These are phyloP conservation scores for Neocallimastix lanati DNA, from an alignment of 192 early-diverging fungal species.

Conservation along the genomic window DNA sequence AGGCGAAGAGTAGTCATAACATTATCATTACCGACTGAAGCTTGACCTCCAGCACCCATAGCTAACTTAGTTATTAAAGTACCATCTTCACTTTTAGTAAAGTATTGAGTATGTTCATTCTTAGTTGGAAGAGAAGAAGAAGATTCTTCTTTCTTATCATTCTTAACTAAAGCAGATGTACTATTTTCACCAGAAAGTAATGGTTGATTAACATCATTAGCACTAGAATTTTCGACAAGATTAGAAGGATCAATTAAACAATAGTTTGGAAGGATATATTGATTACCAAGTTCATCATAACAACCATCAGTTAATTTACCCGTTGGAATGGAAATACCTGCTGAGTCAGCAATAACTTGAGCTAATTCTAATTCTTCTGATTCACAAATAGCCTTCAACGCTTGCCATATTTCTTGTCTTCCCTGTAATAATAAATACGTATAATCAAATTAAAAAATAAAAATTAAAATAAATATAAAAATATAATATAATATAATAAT, in stretches of 20 bases:
- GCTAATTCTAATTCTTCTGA: slow-evolving; percentile 26
- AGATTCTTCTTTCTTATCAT: background rate
- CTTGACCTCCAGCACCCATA: background rate
- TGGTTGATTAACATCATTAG: background rate
- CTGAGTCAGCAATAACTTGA: slow-evolving; percentile 44
- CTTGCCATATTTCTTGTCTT: slow-evolving; percentile 57
- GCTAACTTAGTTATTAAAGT: background rate
- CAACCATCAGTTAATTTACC: slow-evolving; percentile 53
- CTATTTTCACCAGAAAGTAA: background rate
- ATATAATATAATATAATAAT: too few species aligned
- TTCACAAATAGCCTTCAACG: slow-evolving; percentile 37
- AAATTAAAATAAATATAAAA: background rate
- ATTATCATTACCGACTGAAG: background rate
- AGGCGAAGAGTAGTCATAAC: background rate
- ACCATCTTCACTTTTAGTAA: background rate
- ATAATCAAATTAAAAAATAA: background rate
- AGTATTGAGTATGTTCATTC: background rate
- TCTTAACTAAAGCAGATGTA: background rate
- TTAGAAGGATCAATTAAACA: slow-evolving; percentile 43
- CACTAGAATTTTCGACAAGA: slow-evolving; percentile 7
- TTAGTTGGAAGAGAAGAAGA: background rate
- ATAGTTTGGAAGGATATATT: slow-evolving; percentile 46
- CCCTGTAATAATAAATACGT: slow-evolving; percentile 13
- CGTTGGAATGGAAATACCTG: slow-evolving; percentile 46
- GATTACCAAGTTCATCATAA: slow-evolving; percentile 57